Conservation (phyloP, 2,329 filamentous ascomycete species). For the Botrytis deweyae region DNA sequence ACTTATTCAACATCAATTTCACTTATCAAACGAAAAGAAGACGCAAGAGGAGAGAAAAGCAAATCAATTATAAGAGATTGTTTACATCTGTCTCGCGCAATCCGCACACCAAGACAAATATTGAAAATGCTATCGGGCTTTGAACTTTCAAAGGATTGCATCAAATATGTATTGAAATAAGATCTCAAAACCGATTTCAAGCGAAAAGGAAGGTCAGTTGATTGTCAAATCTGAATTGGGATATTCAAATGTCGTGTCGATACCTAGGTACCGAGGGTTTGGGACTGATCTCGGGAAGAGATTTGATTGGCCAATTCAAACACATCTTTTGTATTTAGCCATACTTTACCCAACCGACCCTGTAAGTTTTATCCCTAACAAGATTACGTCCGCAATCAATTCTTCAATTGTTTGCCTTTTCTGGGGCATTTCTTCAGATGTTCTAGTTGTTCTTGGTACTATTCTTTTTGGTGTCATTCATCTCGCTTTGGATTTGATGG, state of each 20-base stretch:
- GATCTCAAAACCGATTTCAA: neutral
- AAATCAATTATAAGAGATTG: neutral
- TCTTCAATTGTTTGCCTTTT: neutral
- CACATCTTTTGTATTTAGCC: neutral
- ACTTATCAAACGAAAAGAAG: neutral
- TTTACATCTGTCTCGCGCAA: neutral
- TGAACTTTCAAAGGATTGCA: neutral
- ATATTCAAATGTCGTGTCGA: neutral
- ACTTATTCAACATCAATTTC: neutral
- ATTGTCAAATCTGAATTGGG: neutral
- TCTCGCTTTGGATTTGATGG: neutral
- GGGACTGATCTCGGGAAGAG: neutral
- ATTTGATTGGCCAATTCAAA: neutral
- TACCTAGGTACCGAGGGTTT: neutral
- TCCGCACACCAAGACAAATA: neutral
- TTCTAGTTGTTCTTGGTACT: neutral
- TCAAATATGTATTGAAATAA: neutral
- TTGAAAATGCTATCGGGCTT: neutral
- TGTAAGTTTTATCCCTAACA: neutral
- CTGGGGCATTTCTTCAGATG: neutral
- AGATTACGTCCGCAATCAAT: neutral
- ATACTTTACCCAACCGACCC: conserved; percentile 17
- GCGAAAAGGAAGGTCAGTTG: neutral
- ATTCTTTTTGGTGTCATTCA: neutral
- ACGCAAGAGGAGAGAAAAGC: neutral